Evolutionary conservation across 225 moss, liverwort and hornwort genomes (phyloP).

Genomic region (Bryum argenteum): DNA sequence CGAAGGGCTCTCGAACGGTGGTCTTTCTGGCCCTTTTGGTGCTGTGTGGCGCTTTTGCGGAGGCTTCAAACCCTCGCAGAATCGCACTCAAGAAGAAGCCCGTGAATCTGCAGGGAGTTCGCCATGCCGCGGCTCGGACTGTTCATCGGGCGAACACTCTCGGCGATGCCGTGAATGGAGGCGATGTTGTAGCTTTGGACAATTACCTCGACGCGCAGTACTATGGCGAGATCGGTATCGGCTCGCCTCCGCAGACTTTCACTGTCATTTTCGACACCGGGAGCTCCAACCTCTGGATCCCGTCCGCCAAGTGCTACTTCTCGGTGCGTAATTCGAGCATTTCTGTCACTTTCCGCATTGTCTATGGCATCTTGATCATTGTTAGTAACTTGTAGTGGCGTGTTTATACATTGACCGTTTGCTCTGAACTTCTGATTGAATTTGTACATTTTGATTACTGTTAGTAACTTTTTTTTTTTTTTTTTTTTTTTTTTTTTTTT

Average conservation of each 20-base stretch:
- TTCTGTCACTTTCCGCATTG: constrained; percentile 1
- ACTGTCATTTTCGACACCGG: constrained; percentile 93
- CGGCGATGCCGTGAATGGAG: constrained; percentile 20
- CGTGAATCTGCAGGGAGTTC: constrained; percentile 38
- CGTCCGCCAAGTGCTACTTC: constrained; percentile 80
- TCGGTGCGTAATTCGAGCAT: constrained; percentile 48
- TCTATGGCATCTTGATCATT: background rate
- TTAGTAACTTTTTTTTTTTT: too few species aligned
- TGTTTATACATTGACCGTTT: too few species aligned
- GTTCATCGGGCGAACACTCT: constrained; percentile 35
- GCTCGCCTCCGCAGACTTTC: constrained; percentile 76
- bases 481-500: too few species aligned
- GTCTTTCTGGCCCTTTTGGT: constrained; percentile 31
- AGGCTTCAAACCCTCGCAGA: constrained; percentile 36
- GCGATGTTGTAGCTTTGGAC: constrained; percentile 61
- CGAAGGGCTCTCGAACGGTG: constrained; percentile 14
- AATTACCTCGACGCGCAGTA: constrained; percentile 97
- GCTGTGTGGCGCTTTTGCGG: constrained; percentile 29
- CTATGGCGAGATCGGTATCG: constrained; percentile 86
- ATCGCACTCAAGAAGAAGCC: constrained; percentile 50
- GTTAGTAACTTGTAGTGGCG: too few species aligned
- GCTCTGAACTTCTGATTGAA: too few species aligned
- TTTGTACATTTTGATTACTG: too few species aligned
- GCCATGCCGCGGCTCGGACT: constrained; percentile 37
- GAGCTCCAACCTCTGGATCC: constrained; percentile 94